Evolutionary conservation across 768 basidiomycete species (phyloP).

Genomic region (Macrolepiota fuliginosa): DNA sequence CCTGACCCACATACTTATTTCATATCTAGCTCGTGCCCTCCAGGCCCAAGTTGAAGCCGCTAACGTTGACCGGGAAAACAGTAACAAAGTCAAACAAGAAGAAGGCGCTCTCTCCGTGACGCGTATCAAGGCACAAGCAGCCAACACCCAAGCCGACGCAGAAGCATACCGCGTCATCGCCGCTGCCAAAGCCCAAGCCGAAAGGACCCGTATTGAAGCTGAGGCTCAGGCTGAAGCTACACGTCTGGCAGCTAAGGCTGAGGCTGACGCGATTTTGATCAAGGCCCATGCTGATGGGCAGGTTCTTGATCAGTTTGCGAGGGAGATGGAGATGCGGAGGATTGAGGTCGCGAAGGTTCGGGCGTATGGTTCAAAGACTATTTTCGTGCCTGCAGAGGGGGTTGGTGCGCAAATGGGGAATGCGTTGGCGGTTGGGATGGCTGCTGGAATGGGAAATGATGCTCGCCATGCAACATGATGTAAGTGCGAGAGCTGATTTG

Average conservation of each 20-base stretch:
- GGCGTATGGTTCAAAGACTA: conserved; percentile 66
- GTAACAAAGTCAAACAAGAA: conserved; percentile 84
- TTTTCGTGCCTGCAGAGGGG: conserved; percentile 69
- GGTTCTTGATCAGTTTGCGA: conserved; percentile 64
- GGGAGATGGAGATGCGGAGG: conserved; percentile 72
- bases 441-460: conserved; percentile 57
- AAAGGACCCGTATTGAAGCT: conserved; percentile 70
- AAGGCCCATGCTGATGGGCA: conserved; percentile 62
- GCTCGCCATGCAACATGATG: conserved; percentile 15
- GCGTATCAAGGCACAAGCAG: conserved; percentile 68
- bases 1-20: conserved; percentile 9
- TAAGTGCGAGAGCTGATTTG: too few relatives aligned
- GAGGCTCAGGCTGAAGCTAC: conserved; percentile 78
- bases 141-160: conserved; percentile 66
- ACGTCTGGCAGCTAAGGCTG: conserved; percentile 70
- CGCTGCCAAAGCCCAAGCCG: conserved; percentile 70
- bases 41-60: conserved; percentile 89
- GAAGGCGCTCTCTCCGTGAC: conserved; percentile 77
- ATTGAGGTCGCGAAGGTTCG: conserved; percentile 59
- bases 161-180: conserved; percentile 75
- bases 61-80: conserved; percentile 84
- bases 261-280: conserved; percentile 64
- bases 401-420: conserved; percentile 56
- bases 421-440: conserved; percentile 69
- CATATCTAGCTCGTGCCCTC: conserved; percentile 58